Base-by-base conservation (phyloP, 75 land plant genomes). In the Cryptomeria japonica region DNA sequence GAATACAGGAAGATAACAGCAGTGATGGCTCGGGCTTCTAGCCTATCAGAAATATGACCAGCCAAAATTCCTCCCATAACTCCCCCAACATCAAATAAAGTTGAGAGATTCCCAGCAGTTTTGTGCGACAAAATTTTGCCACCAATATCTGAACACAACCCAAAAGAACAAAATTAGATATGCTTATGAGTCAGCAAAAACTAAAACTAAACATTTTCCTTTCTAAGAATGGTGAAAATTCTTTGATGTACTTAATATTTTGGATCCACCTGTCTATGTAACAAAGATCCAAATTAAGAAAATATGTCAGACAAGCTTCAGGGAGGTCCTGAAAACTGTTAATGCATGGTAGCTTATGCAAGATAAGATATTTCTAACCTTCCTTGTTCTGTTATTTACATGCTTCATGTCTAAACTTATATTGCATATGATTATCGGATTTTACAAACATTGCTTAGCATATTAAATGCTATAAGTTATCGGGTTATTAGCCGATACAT, bases 61-160 rank as follows among this genome's bases (percentile, higher is more conserved):
- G 98, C 95, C n/a, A 94, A 86, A 72, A 95, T 90, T 37, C 98
- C 98, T 56, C 98, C 98, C 36, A 94, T 44, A 31, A 95, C 91
- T 77, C 98, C 98, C n/a, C 98, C 98, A 0, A 94, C 93, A 88
- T 96, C 98, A 87, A 96, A 96, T 28, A 96, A 83, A 9, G 98
- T 94, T 28, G 98, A 96, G 10, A 96, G 92, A 68, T 95, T 93
- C 53, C 97, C 97, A 36, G 97, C 94, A 73, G 94, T 89, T 32
- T 89, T 86, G 56, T 92, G 93, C 22, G 96, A 94, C 72, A 96
- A 61, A 58, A 90, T 87, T 84, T 95, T 90, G n/a, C 97, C 97
- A 73, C 87, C 93, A 83, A 96, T 95, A n/a, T 80, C 97, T 95
- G 93, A 88, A 39, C 58, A 87, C 53, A 58, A 34, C 38, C 61